Base-by-base conservation (phyloP, 345 rosid genomes). In the Passiflora organensis region DNA sequence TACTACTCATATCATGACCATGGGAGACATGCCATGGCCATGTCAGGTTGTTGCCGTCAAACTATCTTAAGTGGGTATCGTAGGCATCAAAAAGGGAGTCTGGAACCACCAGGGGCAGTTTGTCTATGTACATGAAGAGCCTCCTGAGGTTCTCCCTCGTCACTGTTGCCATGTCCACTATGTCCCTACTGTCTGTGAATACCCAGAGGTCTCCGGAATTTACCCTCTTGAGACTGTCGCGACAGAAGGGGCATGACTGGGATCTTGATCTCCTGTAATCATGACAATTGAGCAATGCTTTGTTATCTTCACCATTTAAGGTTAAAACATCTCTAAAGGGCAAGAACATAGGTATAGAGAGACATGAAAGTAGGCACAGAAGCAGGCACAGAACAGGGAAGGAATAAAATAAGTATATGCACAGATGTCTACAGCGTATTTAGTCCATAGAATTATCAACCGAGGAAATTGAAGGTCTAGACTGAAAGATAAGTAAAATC, bases 131-230 rank as follows among this genome's bases (percentile, higher is more conserved):
- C 47, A 62, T 23, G 14, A 62, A 62, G n/a, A 62, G 53, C 28
- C 66, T 62, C 17, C 53, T 45, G 0, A 53, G 59, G 19, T 62
- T 54, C 39, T 62, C 66, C 37, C 38, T 45, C 0, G 48, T 13
- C 59, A 62, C 53, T 0, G 59, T 53, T 2, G 15, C 53, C 48
- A 23, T 36, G 46, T 62, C 66, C 13, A 53, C 66, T 4, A 53
- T 13, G 22, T 62, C 66, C 47, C 21, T 45, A 21, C 48, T 22
- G 18, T 37, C 53, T 1, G 47, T 37, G 2, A 53, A 37, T 1
- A 62, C 24, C 59, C 66, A 62, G 11, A 62, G 53, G 8, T 62
- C 66, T 16, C 53, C 59, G 4, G 59, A 62, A 38, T 62, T 53
- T 23, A 53, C 66, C 23, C 54, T 53, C 32, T 53, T 53, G 2